Base-by-base conservation (phyloP, 495 filamentous ascomycete genomes). In the Podospora pseudoanserina region DNA sequence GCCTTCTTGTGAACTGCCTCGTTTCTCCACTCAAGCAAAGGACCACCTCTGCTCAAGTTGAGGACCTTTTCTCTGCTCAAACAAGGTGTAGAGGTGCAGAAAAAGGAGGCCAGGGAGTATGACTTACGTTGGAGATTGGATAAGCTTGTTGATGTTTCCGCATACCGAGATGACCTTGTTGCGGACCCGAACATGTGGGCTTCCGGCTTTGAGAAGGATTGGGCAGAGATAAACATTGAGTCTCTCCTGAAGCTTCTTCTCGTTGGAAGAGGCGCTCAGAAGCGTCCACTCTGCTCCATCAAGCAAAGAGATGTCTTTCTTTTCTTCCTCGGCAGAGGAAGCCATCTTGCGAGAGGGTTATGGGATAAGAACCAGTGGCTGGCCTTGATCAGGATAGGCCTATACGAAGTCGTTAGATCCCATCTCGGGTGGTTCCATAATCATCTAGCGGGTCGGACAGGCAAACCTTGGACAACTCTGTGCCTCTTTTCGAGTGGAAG, bases 241-340 rank as follows among this genome's bases (percentile, higher is more conserved):
- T 5, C 93, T 82, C 28, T 87, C 76, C 73, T 93, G 87, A 5
- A 99, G 84, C 78, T 92, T 94, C 67, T 84, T 81, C 70, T 96
- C 94, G n/a, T 91, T 86, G 67, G 92, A 89, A 11, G 83, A 79
- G 18, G 91, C 88, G 63, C 92, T 83, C n/a, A 95, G 91, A 67
- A 99, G 92, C 58, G 89, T 87, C 74, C 96, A 90, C 77, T 97
- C 92, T 61, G 97, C 91, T 74, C 96, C 96, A 72, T 91, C 91
- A 68, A 97, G 84, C 64, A 97, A 87, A 67, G 86, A 88, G 69
- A 97, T 86, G 83, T 99, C 95, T 65, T 87, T 84, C 73, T 86
- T 86, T 77, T 92, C 91, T 19, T 74, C 71, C 32, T 80, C 68
- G 18, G 78, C 71, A 7, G 74, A 26, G n/a, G 30, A 13, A 49